Evolutionary conservation across 805 yeast species (phyloP).

Genomic region (Metschnikowia arizonensis): DNA sequence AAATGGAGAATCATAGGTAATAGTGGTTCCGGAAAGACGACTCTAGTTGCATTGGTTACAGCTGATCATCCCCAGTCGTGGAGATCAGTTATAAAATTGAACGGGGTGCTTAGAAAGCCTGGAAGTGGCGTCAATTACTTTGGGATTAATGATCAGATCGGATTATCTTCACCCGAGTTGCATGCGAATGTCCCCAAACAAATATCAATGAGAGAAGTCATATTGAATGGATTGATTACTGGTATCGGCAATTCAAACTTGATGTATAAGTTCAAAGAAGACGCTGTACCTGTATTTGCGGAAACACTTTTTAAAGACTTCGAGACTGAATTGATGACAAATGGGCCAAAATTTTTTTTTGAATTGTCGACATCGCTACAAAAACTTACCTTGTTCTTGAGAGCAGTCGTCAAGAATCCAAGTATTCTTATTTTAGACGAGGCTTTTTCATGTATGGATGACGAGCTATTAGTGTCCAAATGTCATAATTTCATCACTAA

Average conservation of each 20-base stretch:
- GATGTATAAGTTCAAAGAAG: constrained; percentile 38
- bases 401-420: constrained; percentile 79
- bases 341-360: constrained; percentile 42
- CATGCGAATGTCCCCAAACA: constrained; percentile 75
- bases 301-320: constrained; percentile 21
- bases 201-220: constrained; percentile 50
- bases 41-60: constrained; percentile 75
- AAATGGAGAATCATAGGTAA: constrained; percentile 87
- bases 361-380: constrained; percentile 68
- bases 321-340: constrained; percentile 28
- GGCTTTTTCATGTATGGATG: constrained; percentile 88
- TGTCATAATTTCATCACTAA: constrained; percentile 31
- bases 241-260: constrained; percentile 58
- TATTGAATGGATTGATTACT: constrained; percentile 64
- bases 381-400: constrained; percentile 67
- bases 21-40: constrained; percentile 93
- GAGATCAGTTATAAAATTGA: constrained; percentile 62
- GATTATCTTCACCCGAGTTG: constrained; percentile 87
- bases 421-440: constrained; percentile 80
- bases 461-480: constrained; percentile 27
- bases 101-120: constrained; percentile 65
- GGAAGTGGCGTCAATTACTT: constrained; percentile 73
- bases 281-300: constrained; percentile 14
- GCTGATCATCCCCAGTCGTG: constrained; percentile 98
- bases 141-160: constrained; percentile 73